Evolutionary conservation across 345 rosid genomes (phyloP).

Genomic region (Passiflora organensis): DNA sequence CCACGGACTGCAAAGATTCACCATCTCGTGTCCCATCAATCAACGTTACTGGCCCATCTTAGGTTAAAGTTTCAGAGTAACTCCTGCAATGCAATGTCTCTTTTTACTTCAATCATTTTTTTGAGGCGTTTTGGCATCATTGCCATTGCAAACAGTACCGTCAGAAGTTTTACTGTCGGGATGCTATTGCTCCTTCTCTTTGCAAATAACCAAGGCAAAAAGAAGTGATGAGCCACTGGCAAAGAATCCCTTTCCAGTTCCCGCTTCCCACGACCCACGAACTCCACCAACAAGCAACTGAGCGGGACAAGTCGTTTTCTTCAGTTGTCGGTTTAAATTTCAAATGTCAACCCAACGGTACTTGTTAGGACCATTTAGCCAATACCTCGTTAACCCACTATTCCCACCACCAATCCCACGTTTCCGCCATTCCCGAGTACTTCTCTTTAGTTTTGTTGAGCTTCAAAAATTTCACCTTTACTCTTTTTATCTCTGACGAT

Average conservation of each 20-base stretch:
- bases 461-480: background rate
- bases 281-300: constrained; percentile 1
- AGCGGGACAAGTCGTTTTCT: constrained; percentile 30
- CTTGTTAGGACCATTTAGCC: constrained; percentile 13
- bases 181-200: constrained; percentile 15
- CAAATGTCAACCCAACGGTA: constrained; percentile 30
- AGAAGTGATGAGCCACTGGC: no score
- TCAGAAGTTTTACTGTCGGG: constrained; percentile 26
- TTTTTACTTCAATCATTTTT: no score
- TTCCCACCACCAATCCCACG: constrained; percentile 6
- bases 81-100: no score
- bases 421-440: background rate
- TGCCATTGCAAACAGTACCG: background rate
- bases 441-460: background rate
- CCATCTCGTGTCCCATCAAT: no score
- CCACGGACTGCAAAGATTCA: no score
- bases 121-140: no score
- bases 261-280: no score
- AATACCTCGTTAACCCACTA: constrained; percentile 11
- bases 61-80: no score
- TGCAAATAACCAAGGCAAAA: constrained; percentile 14
- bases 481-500: background rate
- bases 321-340: constrained; percentile 35
- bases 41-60: no score
- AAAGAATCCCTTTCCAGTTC: no score